Evolutionary conservation across 2,329 filamentous ascomycete genomes (phyloP).

Genomic region (Ophiocordyceps polyrhachis-furcata): DNA sequence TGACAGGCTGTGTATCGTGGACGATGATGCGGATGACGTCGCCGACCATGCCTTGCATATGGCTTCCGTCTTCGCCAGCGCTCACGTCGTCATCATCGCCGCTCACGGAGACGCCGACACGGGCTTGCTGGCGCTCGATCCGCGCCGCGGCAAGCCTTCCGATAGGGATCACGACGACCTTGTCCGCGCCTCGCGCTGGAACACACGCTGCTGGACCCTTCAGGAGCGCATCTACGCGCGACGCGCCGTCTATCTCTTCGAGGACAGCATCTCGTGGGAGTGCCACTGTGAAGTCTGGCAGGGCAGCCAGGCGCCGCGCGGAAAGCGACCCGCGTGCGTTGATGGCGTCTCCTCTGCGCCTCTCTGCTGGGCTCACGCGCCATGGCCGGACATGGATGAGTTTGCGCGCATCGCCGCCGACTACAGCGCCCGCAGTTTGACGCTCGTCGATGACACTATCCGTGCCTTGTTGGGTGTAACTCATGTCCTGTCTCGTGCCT

Average conservation of each 20-base stretch:
- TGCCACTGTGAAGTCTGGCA: conserved; percentile 27
- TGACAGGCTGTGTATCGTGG: conserved; percentile 25
- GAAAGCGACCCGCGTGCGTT: conserved; percentile 14
- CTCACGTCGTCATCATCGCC: conserved; percentile 24
- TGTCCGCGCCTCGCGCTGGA: conserved; percentile 20
- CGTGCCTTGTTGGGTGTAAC: conserved; percentile 24
- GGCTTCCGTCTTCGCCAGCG: conserved; percentile 25
- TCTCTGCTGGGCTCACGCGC: conserved; percentile 20
- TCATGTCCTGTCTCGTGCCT: conserved; percentile 20
- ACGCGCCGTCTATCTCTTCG: conserved; percentile 23
- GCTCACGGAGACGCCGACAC: conserved; percentile 20
- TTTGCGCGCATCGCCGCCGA: conserved; percentile 24
- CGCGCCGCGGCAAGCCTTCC: conserved; percentile 12
- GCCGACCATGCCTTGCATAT: conserved; percentile 23
- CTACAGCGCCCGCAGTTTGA: conserved; percentile 21
- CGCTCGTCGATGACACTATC: conserved; percentile 21
- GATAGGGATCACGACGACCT: conserved; percentile 18
- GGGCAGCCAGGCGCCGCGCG: conserved; percentile 13
- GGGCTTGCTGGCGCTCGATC: conserved; percentile 18
- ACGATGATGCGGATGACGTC: conserved; percentile 21
- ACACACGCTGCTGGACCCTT: conserved; percentile 22
- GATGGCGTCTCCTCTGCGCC: conserved; percentile 13
- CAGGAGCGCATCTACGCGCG: conserved; percentile 24
- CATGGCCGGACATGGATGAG: conserved; percentile 27
- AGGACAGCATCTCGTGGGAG: conserved; percentile 24